Percentiles rank a stretch among this genome's conserved stretches.
Evolutionary conservation across 768 basidiomycete species (phyloP).

Genomic region (Pisolithus tinctorius): DNA sequence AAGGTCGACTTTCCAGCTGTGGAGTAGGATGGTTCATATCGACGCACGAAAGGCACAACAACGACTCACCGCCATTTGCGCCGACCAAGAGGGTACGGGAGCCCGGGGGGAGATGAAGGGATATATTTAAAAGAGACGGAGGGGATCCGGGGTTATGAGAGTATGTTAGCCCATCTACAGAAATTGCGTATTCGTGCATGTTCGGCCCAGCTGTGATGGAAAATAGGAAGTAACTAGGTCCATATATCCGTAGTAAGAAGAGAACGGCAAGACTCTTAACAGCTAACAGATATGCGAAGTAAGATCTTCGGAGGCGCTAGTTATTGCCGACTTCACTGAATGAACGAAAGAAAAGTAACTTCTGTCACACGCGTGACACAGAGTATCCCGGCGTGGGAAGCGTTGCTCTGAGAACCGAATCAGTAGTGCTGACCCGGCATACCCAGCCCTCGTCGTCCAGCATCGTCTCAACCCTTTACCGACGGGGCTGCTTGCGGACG

Average conservation of each 20-base stretch:
- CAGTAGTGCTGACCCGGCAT: not conserved
- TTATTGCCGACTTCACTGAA: too few relatives aligned
- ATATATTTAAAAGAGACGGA: slow-evolving; percentile 59
- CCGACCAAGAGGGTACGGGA: slow-evolving; percentile 85
- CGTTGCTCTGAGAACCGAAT: not conserved
- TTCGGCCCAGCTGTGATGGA: not conserved
- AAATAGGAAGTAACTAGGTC: too few relatives aligned
- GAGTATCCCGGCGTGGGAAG: not conserved
- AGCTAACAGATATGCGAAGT: too few relatives aligned
- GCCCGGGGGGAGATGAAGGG: slow-evolving; percentile 61
- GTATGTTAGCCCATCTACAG: slow-evolving; percentile 53
- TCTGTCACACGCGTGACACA: too few relatives aligned
- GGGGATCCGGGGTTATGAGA: slow-evolving; percentile 35
- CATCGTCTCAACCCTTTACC: not conserved
- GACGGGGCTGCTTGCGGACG: slow-evolving; percentile 13
- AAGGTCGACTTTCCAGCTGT: slow-evolving; percentile 94
- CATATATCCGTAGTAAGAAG: not conserved
- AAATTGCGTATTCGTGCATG: slow-evolving; percentile 14
- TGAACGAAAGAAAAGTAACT: too few relatives aligned
- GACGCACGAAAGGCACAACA: not conserved
- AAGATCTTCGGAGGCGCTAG: too few relatives aligned
- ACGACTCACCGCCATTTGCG: slow-evolving; percentile 79
- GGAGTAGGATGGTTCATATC: slow-evolving; percentile 2
- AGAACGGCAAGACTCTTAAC: not conserved
- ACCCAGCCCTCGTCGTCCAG: not conserved